Evolutionary conservation across 192 early-diverging fungal species (phyloP).

Genomic region (Mortierella alpina): DNA sequence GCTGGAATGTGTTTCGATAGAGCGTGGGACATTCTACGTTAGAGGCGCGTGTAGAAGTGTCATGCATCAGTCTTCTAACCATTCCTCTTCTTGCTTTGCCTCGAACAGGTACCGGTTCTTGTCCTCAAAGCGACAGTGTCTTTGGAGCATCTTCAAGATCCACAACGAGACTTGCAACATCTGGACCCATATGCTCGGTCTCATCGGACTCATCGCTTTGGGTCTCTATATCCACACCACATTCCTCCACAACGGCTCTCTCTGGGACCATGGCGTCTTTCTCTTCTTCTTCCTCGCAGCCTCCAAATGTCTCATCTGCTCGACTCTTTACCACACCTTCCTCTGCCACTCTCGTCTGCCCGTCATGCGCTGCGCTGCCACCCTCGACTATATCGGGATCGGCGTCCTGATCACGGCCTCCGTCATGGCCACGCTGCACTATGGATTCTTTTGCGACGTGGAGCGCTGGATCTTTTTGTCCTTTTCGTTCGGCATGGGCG

Average conservation of each 20-base stretch:
- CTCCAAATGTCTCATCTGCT: slow-evolving; percentile 69
- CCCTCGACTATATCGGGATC: slow-evolving; percentile 74
- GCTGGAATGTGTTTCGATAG: no score
- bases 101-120: slow-evolving; percentile 62
- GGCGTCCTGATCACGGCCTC: slow-evolving; percentile 71
- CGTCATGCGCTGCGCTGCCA: slow-evolving; percentile 67
- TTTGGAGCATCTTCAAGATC: slow-evolving; percentile 68
- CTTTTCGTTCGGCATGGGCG: slow-evolving; percentile 54
- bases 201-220: slow-evolving; percentile 63
- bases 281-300: slow-evolving; percentile 67
- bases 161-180: slow-evolving; percentile 80
- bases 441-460: slow-evolving; percentile 67
- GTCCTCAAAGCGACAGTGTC: slow-evolving; percentile 59
- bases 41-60: background rate
- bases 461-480: slow-evolving; percentile 63
- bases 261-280: slow-evolving; percentile 57
- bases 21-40: no score
- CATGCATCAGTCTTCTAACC: background rate
- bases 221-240: slow-evolving; percentile 59
- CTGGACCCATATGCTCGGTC: slow-evolving; percentile 71
- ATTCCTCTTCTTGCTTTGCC: background rate
- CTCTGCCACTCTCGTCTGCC: slow-evolving; percentile 64
- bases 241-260: slow-evolving; percentile 31
- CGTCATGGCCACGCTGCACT: slow-evolving; percentile 65
- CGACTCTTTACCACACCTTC: slow-evolving; percentile 70